These are phyloP conservation scores for Zangia roseola DNA, from an alignment of 768 basidiomycete species.

Conservation along the genomic window DNA sequence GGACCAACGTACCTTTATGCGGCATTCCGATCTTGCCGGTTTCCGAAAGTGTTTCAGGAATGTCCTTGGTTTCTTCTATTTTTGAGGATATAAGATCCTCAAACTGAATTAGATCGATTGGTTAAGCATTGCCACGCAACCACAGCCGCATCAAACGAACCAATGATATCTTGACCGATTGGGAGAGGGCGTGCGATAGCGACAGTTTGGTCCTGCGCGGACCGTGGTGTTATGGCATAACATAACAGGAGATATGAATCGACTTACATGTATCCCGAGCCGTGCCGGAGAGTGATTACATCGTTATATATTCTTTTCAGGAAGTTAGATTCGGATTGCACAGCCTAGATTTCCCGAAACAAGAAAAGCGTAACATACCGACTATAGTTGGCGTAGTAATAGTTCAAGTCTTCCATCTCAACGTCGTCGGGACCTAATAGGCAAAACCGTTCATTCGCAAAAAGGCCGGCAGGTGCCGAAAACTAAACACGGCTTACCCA, in stretches of 20 bases:
- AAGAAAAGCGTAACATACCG: conserved; percentile 48
- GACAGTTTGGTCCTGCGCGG: conserved; percentile 86
- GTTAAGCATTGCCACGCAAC: not conserved
- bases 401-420: conserved; percentile 97
- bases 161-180: conserved; percentile 96
- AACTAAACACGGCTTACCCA: conserved; percentile 48
- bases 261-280: conserved; percentile 91
- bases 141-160: conserved; percentile 40
- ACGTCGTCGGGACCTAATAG: conserved; percentile 76
- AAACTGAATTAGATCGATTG: conserved; percentile 48
- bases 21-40: conserved; percentile 93
- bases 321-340: conserved; percentile 33
- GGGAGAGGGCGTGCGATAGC: conserved; percentile 89
- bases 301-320: conserved; percentile 87
- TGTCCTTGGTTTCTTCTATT: conserved; percentile 95
- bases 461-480: not conserved
- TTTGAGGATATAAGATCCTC: conserved; percentile 90
- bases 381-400: conserved; percentile 95
- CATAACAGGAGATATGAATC: conserved; percentile 10
- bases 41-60: conserved; percentile 89
- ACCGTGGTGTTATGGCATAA: conserved; percentile 6
- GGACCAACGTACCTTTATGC: conserved; percentile 63
- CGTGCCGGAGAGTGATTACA: conserved; percentile 91
- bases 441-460: conserved; percentile 2
- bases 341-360: conserved; percentile 1